Percentiles rank a stretch among this genome's conserved stretches.
Evolutionary conservation across 768 basidiomycete species (phyloP).

Genomic region (Pleurotus eryngii): DNA sequence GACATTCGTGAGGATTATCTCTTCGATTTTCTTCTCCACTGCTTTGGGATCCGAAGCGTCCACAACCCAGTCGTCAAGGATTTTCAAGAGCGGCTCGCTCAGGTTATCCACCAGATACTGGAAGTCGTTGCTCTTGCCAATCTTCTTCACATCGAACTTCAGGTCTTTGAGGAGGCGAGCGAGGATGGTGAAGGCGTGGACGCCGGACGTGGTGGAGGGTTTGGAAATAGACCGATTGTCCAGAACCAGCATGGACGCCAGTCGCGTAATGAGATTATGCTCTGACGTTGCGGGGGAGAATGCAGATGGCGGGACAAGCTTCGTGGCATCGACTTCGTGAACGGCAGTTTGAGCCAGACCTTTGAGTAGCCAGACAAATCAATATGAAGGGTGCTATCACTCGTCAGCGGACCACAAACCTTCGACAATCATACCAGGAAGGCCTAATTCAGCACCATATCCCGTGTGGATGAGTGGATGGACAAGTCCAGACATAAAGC

Average conservation of each 20-base stretch:
- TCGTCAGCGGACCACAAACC: conserved; percentile 26
- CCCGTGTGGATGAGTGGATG: conserved; percentile 62
- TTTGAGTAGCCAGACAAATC: conserved; percentile 12
- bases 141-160: conserved; percentile 21
- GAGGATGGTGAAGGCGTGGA: conserved; percentile 53
- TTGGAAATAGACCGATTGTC: neutral
- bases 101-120: conserved; percentile 31
- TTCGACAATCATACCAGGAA: conserved; percentile 51
- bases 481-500: conserved; percentile 49
- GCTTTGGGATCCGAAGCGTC: conserved; percentile 30
- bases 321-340: neutral
- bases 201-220: conserved; percentile 3
- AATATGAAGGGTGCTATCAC: too few relatives aligned
- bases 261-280: neutral
- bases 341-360: conserved; percentile 20
- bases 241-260: neutral
- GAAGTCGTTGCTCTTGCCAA: conserved; percentile 26
- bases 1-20: conserved; percentile 54
- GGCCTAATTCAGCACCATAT: conserved; percentile 56
- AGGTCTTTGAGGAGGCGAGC: conserved; percentile 52
- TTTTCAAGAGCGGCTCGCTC: conserved; percentile 21
- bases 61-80: conserved; percentile 37
- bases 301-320: neutral
- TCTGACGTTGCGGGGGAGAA: neutral
- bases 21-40: conserved; percentile 55